Evolutionary conservation across 2,329 filamentous ascomycete genomes (phyloP), one percentile per base, ranked within the genome.

Genomic region (Ophiostoma pallidulum): DNA sequence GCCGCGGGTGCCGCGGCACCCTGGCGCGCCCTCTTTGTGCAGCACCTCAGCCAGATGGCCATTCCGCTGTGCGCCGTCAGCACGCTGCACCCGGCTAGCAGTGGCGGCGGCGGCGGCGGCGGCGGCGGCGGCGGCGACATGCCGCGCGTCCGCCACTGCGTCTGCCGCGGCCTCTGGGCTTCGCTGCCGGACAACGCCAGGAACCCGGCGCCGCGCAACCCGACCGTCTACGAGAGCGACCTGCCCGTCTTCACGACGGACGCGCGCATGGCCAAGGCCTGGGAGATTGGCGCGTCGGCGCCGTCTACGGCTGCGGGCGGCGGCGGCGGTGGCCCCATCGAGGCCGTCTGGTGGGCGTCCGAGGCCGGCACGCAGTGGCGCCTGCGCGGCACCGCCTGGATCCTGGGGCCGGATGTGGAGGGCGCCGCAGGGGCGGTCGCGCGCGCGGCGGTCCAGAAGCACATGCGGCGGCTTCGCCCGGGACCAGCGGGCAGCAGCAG

Each of bases 281-380:
- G 71, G 3, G 83, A 96, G 64, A 65, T 97, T 4, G 77, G 81
- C 52, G 68, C 66, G 6, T 72, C 66, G 5, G 69, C 68, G 10
- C 61, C 65, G 20, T 71, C 68, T 8, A 65, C 71, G 44, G 71
- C 39, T 32, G 39, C 50, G 45, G 66, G 72, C 32, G 66, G 68
- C 57, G 80, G 80, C 9, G 90, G 70, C 81, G n/a, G 75, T 77
- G 56, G 76, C 81, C 38, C 70, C 71, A 10, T 77, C 71, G 64
- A 84, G 78, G 16, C 91, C 94, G 69, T 96, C 88, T 92, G 86
- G 62, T 97, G 90, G 91, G 70, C 81, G 9, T 75, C 78, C 54
- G 76, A 82, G 37, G 70, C 72, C 5, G 76, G 72, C 62, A 84
- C 79, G 14, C 91, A 97, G 69, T 97, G 91, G 91, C 78, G 91